Base-by-base conservation (phyloP, 202 grass and related monocot species). In the Carex arenaria region DNA sequence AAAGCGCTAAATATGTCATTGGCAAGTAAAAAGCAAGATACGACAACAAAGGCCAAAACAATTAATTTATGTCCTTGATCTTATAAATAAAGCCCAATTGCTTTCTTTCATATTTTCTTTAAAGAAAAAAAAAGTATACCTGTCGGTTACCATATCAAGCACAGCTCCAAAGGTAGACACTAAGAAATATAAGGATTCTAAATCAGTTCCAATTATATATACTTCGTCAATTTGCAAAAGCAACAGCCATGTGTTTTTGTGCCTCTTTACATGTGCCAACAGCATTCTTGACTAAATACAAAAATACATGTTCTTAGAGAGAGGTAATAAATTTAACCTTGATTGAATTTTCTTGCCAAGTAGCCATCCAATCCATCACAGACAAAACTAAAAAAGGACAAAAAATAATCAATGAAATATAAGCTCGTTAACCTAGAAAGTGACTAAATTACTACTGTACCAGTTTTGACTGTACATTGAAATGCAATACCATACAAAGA, bases 81-180 rank as follows among this genome's bases (percentile, higher is more conserved):
- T 81, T 11, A 80, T 56, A 64, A 75, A 30, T 32, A 59, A 74
- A 40, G 43, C 45, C 57, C 1, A 75, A 65, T n/a, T 18, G 15
- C 70, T 82, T 73, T 61, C 10, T 87, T 78, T 51, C 47, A 74
- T 72, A 72, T 49, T 31, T 74, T 53, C 23, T 30, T 52, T 57
- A 6, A n/a, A 28, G 32, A 59, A 19, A 59, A 57, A 78, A 55
- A 23, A 63, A 84, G 62, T 80, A 72, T 85, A 98, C 93, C 92
- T 95, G 87, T 98, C 92, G 60, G 95, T 98, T 81, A 98, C 92
- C 95, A 98, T 98, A 83, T 98, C 95, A 84, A 98, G 87, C 76
- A 98, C 95, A 90, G 95, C 90, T 88, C 92, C 90, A 80, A 98
- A 98, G 82, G 95, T 98, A 57, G 92, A 98, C 80, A 92, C 95